These are phyloP conservation scores for Cardiospermum halicacabum DNA, from an alignment of 345 rosid genomes.

Conservation along the genomic window DNA sequence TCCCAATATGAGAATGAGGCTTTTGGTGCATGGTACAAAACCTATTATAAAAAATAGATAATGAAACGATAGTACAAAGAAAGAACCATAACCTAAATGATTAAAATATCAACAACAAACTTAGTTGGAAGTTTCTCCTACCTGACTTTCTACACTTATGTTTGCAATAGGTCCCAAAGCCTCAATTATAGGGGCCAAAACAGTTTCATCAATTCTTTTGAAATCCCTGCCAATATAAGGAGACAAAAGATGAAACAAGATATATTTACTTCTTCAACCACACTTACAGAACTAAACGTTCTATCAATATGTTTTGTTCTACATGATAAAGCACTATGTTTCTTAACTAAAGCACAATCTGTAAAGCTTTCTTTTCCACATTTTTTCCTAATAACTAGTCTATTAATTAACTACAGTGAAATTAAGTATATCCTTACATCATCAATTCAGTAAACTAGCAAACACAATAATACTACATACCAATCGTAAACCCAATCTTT, in stretches of 20 bases:
- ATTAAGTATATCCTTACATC: neutral
- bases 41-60: slow-evolving; percentile 37
- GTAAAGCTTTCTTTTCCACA: neutral
- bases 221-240: slow-evolving; percentile 63
- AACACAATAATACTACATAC: slow-evolving; percentile 36
- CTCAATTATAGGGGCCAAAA: slow-evolving; percentile 61
- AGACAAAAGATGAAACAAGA: slow-evolving; percentile 5
- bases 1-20: slow-evolving; percentile 82
- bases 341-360: neutral
- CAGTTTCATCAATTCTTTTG: slow-evolving; percentile 50
- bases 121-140: slow-evolving; percentile 12
- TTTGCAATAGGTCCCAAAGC: slow-evolving; percentile 71
- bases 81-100: neutral
- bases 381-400: neutral
- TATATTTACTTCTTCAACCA: neutral
- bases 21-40: slow-evolving; percentile 89
- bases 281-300: too few species aligned
- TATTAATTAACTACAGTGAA: neutral
- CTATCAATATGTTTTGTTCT: too few species aligned
- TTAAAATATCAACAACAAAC: slow-evolving; percentile 3
- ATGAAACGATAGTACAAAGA: slow-evolving; percentile 7
- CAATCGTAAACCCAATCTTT: slow-evolving; percentile 84
- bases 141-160: slow-evolving; percentile 95
- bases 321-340: neutral
- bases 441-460: neutral